Evolutionary conservation across 257 asterid species (phyloP), one percentile per base, ranked within the genome.

Genomic region (Capsicum rhomboideum): DNA sequence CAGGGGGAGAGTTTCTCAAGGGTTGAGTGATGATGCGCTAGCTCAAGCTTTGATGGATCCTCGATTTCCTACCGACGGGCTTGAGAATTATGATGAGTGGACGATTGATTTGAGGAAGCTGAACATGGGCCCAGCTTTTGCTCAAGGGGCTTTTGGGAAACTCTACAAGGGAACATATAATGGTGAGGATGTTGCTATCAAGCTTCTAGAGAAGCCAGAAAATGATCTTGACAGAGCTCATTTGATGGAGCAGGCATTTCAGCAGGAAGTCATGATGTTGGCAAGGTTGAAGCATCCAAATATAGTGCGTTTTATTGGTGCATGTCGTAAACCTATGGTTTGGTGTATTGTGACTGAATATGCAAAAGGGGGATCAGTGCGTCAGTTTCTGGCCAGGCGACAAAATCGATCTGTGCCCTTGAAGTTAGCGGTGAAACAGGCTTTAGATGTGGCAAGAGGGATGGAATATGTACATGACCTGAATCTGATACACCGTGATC

Each of bases 231-330:
- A 95, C 89, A 93, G 93, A 87, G 97, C 97, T 29, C 96, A 90
- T 8, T 88, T 94, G 86, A 97, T 97, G 98, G 98, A 96, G 87
- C 98, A 96, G 84, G 98, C 93, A 85, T 96, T 96, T 90, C 97
- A 96, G 78, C 99, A 96, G 88, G 99, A 96, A 88, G 98, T 96
- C 13, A 96, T 94, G 99, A 96, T 96, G 99, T 85, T 96, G 89
- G 97, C 97, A 8, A 92, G 85, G 61, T 80, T 96, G 91, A 94
- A 88, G 87, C 98, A 96, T 81, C 98, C 97, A 0, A 97, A 97
- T 89, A 95, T 97, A 31, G 99, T 97, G 82, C 94, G 96, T 53
- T 97, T 95, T 78, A 91, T 95, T 69, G 98, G 99, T 61, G 97
- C 93, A 9, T 93, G 97, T 85, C 96, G 97, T 50, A 95, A 97